A percentile compares a stretch with the other conserved stretches of the same genome.
These are phyloP conservation scores for Colletotrichum sp. DNA, from an alignment of 2,329 filamentous ascomycete genomes.

Conservation along the genomic window DNA sequence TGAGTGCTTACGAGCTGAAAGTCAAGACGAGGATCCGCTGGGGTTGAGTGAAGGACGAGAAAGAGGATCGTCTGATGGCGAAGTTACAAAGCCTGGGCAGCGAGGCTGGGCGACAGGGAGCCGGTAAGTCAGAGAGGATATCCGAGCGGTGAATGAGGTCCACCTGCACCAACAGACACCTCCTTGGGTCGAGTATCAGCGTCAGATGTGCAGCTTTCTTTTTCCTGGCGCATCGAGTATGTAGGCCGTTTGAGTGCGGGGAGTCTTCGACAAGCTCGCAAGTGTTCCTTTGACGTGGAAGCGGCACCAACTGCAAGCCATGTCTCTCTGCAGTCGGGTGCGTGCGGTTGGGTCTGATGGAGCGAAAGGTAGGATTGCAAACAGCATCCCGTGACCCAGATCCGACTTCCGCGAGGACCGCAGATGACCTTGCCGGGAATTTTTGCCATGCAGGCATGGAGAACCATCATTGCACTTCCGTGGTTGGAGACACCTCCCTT, in stretches of 20 bases:
- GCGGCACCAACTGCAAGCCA: background rate
- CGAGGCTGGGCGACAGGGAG: background rate
- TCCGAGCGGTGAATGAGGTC: background rate
- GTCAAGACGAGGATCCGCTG: background rate
- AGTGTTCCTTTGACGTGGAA: background rate
- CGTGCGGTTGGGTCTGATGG: background rate
- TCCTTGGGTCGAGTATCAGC: background rate
- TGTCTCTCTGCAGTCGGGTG: background rate
- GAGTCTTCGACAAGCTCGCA: background rate
- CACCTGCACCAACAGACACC: background rate
- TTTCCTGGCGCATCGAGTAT: background rate
- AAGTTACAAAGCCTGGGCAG: background rate
- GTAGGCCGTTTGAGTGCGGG: background rate
- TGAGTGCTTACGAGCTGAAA: background rate
- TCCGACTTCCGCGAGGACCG: background rate
- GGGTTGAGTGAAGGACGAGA: background rate
- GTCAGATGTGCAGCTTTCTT: background rate
- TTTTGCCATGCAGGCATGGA: constrained; percentile 10
- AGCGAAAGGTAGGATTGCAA: background rate
- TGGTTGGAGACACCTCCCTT: background rate
- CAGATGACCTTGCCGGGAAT: background rate
- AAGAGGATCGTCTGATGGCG: background rate
- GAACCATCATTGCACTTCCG: background rate
- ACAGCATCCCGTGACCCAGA: background rate
- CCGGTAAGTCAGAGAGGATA: background rate